Percentiles rank a stretch among this genome's conserved stretches.
Conservation (phyloP, 208 protist species). For the Balamuthia mandrillaris region DNA sequence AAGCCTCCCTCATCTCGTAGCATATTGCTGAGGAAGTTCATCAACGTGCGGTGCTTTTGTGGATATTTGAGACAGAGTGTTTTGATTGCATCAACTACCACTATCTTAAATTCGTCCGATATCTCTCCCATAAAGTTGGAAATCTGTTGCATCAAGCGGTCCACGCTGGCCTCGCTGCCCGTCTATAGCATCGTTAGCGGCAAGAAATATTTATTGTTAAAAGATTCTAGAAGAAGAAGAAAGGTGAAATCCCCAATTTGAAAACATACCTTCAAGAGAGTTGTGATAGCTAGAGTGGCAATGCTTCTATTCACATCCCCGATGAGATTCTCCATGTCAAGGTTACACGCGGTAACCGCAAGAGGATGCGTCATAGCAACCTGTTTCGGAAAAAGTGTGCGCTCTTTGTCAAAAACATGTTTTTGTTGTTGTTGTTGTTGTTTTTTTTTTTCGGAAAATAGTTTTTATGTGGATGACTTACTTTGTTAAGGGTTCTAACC, state of each 20-base stretch:
- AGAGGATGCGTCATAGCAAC: conserved; percentile 74
- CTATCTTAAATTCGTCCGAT: conserved; percentile 93
- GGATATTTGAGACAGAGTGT: conserved; percentile 92
- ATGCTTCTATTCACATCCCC: conserved; percentile 91
- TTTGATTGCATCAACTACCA: conserved; percentile 93
- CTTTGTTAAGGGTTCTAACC: conserved; percentile 86
- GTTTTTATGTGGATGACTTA: conserved; percentile 76
- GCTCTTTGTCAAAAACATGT: background rate
- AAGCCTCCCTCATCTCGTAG: conserved; percentile 66
- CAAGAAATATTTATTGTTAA: conserved; percentile 2
- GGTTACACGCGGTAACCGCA: conserved; percentile 86
- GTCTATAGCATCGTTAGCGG: conserved; percentile 57
- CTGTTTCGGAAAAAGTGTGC: conserved; percentile 77
- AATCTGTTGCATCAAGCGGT: conserved; percentile 94
- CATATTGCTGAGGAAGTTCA: conserved; percentile 75
- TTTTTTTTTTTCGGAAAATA: too few species aligned
- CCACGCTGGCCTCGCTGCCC: conserved; percentile 89
- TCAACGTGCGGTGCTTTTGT: conserved; percentile 80
- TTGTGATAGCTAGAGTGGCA: conserved; percentile 96
- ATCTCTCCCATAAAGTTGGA: conserved; percentile 89
- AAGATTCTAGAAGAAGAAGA: background rate
- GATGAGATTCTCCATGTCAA: conserved; percentile 93
- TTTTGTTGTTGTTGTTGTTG: background rate
- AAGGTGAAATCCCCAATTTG: background rate
- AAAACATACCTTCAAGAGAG: conserved; percentile 85